Conservation (phyloP, 2,329 filamentous ascomycete species). For the Fusarium nurragi region DNA sequence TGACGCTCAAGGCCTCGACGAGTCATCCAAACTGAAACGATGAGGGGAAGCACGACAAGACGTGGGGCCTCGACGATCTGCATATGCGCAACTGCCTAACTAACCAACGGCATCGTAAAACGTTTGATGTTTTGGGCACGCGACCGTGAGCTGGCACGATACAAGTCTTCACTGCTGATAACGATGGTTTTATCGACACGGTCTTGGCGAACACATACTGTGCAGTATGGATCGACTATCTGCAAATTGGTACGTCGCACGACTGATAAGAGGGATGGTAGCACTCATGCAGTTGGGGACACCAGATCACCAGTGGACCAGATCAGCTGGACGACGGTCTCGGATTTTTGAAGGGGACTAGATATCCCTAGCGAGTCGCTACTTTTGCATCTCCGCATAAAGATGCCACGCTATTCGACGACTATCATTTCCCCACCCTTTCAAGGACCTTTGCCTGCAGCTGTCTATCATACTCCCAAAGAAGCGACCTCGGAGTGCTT, state of each 20-base stretch:
- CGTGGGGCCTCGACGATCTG: constrained; percentile 28
- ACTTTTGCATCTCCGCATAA: constrained; percentile 39
- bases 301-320: constrained; percentile 32
- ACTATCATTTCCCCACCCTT: constrained; percentile 32
- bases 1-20: constrained; percentile 65
- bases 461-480: constrained; percentile 31
- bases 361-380: constrained; percentile 41
- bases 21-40: constrained; percentile 29
- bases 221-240: constrained; percentile 25
- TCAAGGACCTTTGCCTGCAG: constrained; percentile 33
- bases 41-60: constrained; percentile 24
- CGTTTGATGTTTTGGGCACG: constrained; percentile 12
- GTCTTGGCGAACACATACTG: constrained; percentile 17
- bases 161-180: constrained; percentile 9
- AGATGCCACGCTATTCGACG: constrained; percentile 35
- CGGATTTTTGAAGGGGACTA: constrained; percentile 39
- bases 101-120: constrained; percentile 20
- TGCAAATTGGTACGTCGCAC: constrained; percentile 30
- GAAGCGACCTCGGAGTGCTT: constrained; percentile 38
- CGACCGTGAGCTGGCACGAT: constrained; percentile 14
- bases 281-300: constrained; percentile 37
- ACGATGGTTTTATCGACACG: constrained; percentile 19
- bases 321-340: constrained; percentile 40
- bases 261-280: constrained; percentile 26
- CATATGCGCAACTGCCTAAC: constrained; percentile 45